Evolutionary conservation across 1,284 basidiomycete genomes (phyloP), one percentile per base, ranked within the genome.

Genomic region (Microbotryum scabiosae): DNA sequence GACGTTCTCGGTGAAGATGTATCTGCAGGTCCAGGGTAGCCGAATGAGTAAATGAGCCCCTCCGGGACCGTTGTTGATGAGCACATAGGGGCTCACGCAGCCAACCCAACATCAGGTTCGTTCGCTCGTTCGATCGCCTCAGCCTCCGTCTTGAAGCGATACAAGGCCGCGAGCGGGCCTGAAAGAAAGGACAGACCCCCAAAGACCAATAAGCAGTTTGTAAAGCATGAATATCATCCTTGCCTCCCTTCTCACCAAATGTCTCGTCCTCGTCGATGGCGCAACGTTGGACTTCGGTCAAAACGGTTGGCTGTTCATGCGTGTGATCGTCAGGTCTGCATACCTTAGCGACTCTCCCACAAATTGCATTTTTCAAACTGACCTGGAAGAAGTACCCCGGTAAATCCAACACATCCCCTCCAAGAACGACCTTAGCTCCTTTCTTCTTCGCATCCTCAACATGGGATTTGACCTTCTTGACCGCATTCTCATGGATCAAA

Each of bases 1-100:
- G 3, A 94, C 79, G 75, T 98, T 93, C 62, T 87, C 79, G 50
- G 90, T 90, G 79, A 84, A 97, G 79, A 97, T 92, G 59, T 94
- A 94, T n/a, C n/a, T n/a, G n/a, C n/a, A n/a, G n/a, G n/a, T n/a
- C n/a, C n/a, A n/a, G n/a, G n/a, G n/a, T n/a, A n/a, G n/a, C n/a
- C n/a, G n/a, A n/a, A n/a, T n/a, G n/a, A n/a, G n/a, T n/a, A n/a
- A n/a, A n/a, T n/a, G n/a, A n/a, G n/a, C n/a, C n/a, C n/a, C n/a
- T n/a, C n/a, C n/a, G n/a, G n/a, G n/a, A n/a, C n/a, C n/a, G n/a
- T n/a, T n/a, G n/a, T n/a, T n/a, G n/a, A n/a, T n/a, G n/a, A n/a
- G n/a, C n/a, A n/a, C n/a, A n/a, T n/a, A n/a, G n/a, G n/a, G n/a
- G n/a, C n/a, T n/a, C n/a, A 71, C 46, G 88, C 91, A 6, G 93